A percentile compares a stretch with the other conserved stretches of the same genome.
phyloP scores from a whole-genome alignment of 1,284 basidiomycete genomes.

The Puccinia polysora region DNA sequence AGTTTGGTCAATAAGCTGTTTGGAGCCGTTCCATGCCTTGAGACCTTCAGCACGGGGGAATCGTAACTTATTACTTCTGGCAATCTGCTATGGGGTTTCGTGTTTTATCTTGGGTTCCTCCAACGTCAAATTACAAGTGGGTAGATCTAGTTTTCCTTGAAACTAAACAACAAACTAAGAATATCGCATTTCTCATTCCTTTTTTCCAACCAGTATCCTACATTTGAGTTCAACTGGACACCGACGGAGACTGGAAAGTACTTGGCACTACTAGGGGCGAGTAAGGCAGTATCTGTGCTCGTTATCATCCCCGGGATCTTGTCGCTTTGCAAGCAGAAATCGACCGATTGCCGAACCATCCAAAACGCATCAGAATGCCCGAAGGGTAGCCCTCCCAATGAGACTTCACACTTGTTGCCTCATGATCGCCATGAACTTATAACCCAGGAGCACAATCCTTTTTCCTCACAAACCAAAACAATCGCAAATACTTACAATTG shows the following conservation, averaged over 20 bases:
- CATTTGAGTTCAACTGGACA: not conserved
- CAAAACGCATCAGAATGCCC: not conserved
- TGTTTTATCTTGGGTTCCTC: not conserved
- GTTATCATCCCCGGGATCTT: not conserved
- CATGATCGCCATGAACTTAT: not conserved
- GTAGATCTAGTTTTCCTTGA: not conserved
- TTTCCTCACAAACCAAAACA: not conserved
- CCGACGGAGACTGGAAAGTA: not conserved
- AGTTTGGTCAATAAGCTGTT: not conserved
- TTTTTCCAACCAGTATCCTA: not conserved
- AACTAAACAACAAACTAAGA: too few relatives aligned
- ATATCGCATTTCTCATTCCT: not conserved
- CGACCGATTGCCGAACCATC: not conserved
- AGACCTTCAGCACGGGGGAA: not conserved
- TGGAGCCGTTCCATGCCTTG: not conserved
- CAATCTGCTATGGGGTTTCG: not conserved
- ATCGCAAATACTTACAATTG: not conserved
- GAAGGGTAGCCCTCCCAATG: not conserved
- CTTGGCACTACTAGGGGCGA: constrained; percentile 7
- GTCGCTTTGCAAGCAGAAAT: constrained; percentile 1
- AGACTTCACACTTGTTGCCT: not conserved
- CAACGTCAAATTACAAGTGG: constrained; percentile 12
- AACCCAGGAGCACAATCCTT: not conserved
- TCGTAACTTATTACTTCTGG: not conserved
- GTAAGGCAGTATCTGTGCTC: constrained; percentile 1